Conservation (phyloP, 495 filamentous ascomycete species). For the Aspergillus steynii region DNA sequence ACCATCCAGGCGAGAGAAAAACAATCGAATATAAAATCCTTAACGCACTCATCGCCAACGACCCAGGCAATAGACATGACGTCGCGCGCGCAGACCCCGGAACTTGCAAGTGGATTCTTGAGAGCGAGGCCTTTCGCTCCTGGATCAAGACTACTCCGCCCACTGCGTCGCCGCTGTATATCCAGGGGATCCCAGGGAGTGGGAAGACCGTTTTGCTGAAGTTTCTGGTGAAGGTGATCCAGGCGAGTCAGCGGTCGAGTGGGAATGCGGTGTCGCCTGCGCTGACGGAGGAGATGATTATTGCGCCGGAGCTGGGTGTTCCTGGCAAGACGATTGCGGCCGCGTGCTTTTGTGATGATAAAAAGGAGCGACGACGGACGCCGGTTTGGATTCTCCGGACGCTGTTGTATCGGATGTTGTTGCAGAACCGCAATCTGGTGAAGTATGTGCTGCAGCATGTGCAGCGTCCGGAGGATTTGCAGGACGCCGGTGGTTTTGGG, state of each 20-base stretch:
- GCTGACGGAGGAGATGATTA: not conserved
- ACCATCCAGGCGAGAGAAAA: not conserved
- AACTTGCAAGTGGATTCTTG: too few species aligned
- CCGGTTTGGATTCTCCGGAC: slow-evolving; percentile 1
- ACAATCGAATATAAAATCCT: slow-evolving; percentile 5
- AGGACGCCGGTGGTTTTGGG: too few species aligned
- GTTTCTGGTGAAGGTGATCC: not conserved
- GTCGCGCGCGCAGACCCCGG: too few species aligned
- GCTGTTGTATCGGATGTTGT: not conserved
- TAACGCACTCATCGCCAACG: not conserved
- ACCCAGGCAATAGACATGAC: too few species aligned
- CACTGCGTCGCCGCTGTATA: too few species aligned
- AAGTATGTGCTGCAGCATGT: not conserved
- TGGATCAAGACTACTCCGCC: too few species aligned
- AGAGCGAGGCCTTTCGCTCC: too few species aligned
- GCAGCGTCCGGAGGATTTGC: too few species aligned
- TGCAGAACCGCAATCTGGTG: not conserved
- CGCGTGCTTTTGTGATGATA: slow-evolving; percentile 5
- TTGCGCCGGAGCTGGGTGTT: not conserved
- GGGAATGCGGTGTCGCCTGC: not conserved
- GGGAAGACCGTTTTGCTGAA: slow-evolving; percentile 4
- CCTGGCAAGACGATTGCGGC: slow-evolving; percentile 2
- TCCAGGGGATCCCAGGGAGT: too few species aligned
- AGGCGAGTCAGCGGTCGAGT: not conserved
- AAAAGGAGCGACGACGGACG: slow-evolving; percentile 1